Base-by-base conservation (phyloP, 1,139 yeast genomes). In the Nakaseomyces bracarensis region DNA sequence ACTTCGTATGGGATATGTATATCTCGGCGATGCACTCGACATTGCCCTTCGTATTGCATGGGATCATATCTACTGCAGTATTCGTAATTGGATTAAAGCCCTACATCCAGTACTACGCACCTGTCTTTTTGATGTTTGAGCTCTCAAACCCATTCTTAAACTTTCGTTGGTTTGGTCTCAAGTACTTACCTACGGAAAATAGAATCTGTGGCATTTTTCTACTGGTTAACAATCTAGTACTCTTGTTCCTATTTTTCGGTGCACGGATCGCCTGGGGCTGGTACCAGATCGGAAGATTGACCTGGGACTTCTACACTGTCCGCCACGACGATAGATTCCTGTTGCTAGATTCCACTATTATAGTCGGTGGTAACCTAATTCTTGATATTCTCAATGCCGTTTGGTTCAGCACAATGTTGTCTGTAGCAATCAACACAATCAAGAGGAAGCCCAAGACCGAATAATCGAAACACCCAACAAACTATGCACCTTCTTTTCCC, bases 141-240 rank as follows among this genome's bases (percentile, higher is more conserved):
- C 71, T 83, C 45, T 84, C 95, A 16, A 91, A 96, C 7, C 97
- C 98, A 10, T 89, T 89, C 60, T 79, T 91, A 45, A 89, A 91
- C 65, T 63, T 87, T 49, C 82, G 95, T 65, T 89, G 96, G 96
- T 81, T 84, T 59, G 84, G 91, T 2, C 68, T 83, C 41, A 80
- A 81, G 55, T 72, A 84, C 43, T 40, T 50, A 27, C 55, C 55
- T 6, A 22, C 39, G 31, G 33, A 37, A 22, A 77, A 77, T 6
- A 63, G 73, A 13, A 57, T 80, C 45, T 70, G 77, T 43, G 74
- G 70, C 15, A 63, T 57, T 29, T 54, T 77, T 42, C 74, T 79
- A 46, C 53, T 77, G 41, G 51, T 79, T 46, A 91, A 91, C 64
- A 95, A 95, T 40, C 61, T 83, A 16, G 57, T 76, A 15, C 71